Evolutionary conservation across 139 green algal species (phyloP).

Genomic region (Micractinium sp.): DNA sequence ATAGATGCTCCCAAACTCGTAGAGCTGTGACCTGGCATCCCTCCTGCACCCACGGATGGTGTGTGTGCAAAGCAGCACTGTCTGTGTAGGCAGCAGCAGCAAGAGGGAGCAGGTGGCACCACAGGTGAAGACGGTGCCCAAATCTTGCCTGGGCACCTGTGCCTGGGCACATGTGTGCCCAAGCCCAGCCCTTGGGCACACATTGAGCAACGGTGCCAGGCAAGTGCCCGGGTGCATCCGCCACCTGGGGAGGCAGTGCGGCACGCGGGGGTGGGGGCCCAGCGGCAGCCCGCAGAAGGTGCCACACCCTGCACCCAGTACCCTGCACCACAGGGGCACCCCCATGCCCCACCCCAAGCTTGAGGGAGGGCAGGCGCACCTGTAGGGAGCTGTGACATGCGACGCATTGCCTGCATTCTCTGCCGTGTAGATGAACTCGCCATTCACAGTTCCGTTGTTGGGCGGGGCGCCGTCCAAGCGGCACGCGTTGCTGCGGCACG

Average conservation of each 20-base stretch:
- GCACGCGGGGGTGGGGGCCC: no score
- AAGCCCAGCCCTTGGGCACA: no score
- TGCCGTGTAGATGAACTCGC: neutral
- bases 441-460: slow-evolving; percentile 30
- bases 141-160: no score
- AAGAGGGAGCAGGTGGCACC: no score
- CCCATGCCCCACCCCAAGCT: neutral
- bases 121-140: neutral
- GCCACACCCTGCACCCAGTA: neutral
- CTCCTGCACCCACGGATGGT: neutral
- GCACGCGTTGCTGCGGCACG: slow-evolving; percentile 27
- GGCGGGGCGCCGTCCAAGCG: neutral
- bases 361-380: neutral
- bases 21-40: no score
- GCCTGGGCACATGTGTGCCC: no score
- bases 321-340: neutral
- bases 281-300: neutral
- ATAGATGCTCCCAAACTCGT: no score
- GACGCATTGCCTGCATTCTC: neutral
- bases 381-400: neutral
- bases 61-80: neutral
- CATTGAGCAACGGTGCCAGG: no score
- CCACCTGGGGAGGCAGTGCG: no score
- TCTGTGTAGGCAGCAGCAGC: neutral
- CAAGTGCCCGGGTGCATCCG: no score